Evolutionary conservation across 176 grass and related monocot species (phyloP), one percentile per base, ranked within the genome.

Genomic region (Rhynchospora breviuscula): DNA sequence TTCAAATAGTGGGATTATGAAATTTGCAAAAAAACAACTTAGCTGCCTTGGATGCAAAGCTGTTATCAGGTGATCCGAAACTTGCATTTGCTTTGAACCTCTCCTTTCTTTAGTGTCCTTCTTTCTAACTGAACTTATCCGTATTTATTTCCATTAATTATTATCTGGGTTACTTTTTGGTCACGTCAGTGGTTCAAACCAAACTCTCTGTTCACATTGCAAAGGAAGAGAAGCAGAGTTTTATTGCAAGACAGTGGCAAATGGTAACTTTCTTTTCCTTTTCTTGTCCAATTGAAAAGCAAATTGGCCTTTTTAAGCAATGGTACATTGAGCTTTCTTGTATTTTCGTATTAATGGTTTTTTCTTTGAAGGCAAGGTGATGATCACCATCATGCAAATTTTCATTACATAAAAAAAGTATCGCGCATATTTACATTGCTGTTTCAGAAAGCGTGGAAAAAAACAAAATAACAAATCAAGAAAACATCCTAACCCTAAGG

Each of bases 1-100:
- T 87, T 95, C 92, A 84, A 98, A 98, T 63, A 93, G 95, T 51
- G 95, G 95, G 19, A 94, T 98, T 85, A 98, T 98, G 95, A 98
- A 93, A 76, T 98, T 94, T 90, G 95, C 92, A 40, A 94, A 94
- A 79, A 98, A 90, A 84, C 90, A 98, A 87, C 85, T 94, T 57
- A 98, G 89, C 66, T 98, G 95, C 59, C 92, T 98, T 56, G 95
- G 95, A 59, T 98, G 95, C 85, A 98, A 98, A 90, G 92, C 92
- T 88, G 87, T 98, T 73, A 98, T 98, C 86, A 93, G 92, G 95
- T 93, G 45, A 86, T 10, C 35, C 35, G 35, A 40, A 40, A 40
- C 35, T 40, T 40, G 35, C 35, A 40, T 40, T 40, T 40, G 35
- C 35, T 40, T 40, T 40, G 35, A 0, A 40, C 35, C 35, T 40